Conservation (phyloP, 2,329 filamentous ascomycete species). For the Fusarium irregulare region DNA sequence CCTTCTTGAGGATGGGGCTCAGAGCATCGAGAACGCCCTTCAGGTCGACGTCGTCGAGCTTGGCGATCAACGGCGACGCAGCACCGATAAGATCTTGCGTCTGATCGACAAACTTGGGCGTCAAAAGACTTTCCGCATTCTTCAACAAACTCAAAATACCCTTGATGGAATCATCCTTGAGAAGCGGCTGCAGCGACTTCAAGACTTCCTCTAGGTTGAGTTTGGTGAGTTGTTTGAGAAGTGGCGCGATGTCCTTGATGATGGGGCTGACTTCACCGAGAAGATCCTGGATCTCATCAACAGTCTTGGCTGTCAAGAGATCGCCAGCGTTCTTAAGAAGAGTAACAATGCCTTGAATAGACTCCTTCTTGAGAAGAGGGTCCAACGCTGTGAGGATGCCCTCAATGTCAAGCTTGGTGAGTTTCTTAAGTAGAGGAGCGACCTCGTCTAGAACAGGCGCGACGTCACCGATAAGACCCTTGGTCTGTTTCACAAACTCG, state of each 20-base stretch:
- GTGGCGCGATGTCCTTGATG: constrained; percentile 39
- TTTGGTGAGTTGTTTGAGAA: constrained; percentile 45
- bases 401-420: constrained; percentile 49
- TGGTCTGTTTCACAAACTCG: constrained; percentile 36
- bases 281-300: constrained; percentile 48
- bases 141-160: constrained; percentile 45
- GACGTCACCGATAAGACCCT: constrained; percentile 45
- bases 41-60: constrained; percentile 19
- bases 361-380: constrained; percentile 46
- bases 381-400: constrained; percentile 47
- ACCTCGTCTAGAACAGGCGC: constrained; percentile 49
- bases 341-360: constrained; percentile 42
- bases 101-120: constrained; percentile 39
- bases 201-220: constrained; percentile 51
- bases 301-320: constrained; percentile 39
- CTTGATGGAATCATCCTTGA: constrained; percentile 42
- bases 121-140: constrained; percentile 49
- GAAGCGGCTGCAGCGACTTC: constrained; percentile 51
- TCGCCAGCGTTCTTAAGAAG: constrained; percentile 43
- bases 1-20: constrained; percentile 9
- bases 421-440: constrained; percentile 48
- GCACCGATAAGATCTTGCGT: constrained; percentile 34
- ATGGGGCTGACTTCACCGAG: constrained; percentile 50
- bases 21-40: not conserved
- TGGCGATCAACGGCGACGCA: constrained; percentile 19